Percentiles rank a stretch among this genome's conserved stretches.
These are phyloP conservation scores for Pochonia chlamydosporia DNA, from an alignment of 2,329 filamentous ascomycete species.

Conservation along the genomic window DNA sequence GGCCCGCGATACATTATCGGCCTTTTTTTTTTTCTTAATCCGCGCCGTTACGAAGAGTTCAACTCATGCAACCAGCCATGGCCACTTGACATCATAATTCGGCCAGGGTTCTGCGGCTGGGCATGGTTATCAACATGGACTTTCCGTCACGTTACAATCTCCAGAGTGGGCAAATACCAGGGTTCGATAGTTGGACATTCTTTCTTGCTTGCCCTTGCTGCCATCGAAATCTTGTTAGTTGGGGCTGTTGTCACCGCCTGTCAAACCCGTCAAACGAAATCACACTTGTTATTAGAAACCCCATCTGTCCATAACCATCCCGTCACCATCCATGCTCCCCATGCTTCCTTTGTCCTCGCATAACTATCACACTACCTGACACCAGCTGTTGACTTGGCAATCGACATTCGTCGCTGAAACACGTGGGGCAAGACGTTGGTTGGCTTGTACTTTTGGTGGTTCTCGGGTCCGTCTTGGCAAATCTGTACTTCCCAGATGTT, in stretches of 20 bases:
- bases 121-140: not conserved
- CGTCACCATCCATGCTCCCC: not conserved
- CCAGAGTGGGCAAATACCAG: not conserved
- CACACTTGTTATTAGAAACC: not conserved
- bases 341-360: not conserved
- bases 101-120: not conserved
- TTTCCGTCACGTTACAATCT: not conserved
- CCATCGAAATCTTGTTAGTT: not conserved
- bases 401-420: slow-evolving; percentile 18
- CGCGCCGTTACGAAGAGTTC: not conserved
- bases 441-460: not conserved
- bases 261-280: too few relatives aligned
- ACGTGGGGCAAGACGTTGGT: slow-evolving; percentile 8
- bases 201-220: not conserved
- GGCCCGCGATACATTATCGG: too few relatives aligned
- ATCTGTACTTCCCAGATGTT: not conserved
- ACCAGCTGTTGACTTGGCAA: slow-evolving; percentile 17
- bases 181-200: not conserved
- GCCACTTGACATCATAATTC: not conserved
- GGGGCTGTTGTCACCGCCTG: not conserved
- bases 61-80: not conserved
- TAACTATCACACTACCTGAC: not conserved
- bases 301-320: not conserved
- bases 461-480: not conserved
- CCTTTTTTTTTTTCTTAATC: too few relatives aligned